A percentile compares a stretch with the other conserved stretches of the same genome.
Conservation (phyloP, 345 rosid species). For the Brassica carinata region DNA sequence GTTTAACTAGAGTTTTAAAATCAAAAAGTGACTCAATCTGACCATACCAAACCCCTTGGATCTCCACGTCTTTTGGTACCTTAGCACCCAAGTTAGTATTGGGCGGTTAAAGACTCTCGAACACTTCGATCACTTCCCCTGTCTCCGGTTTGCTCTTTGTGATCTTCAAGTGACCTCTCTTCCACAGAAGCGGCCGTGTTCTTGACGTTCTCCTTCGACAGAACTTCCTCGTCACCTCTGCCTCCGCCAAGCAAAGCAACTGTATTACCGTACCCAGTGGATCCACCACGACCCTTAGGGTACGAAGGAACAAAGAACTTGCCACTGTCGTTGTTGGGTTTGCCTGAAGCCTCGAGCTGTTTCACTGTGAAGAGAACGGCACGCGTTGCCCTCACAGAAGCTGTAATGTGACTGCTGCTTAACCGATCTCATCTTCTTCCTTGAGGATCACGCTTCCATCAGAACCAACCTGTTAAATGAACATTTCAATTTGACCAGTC, state of each 20-base stretch:
- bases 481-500: background rate
- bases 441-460: constrained; percentile 72
- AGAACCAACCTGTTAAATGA: constrained; percentile 35
- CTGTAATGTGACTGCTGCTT: constrained; percentile 85
- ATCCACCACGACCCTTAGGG: constrained; percentile 56
- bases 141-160: constrained; percentile 75
- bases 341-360: constrained; percentile 83
- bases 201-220: constrained; percentile 74
- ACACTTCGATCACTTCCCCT: constrained; percentile 86
- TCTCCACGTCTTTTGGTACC: constrained; percentile 86
- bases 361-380: constrained; percentile 89
- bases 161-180: constrained; percentile 73
- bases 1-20: background rate
- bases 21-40: constrained; percentile 56
- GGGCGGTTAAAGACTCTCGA: constrained; percentile 91
- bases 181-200: constrained; percentile 56
- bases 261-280: constrained; percentile 81
- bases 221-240: constrained; percentile 92
- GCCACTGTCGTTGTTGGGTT: constrained; percentile 70
- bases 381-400: constrained; percentile 90
- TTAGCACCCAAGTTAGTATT: constrained; percentile 95
- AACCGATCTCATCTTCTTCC: constrained; percentile 93
- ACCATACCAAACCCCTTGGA: constrained; percentile 91
- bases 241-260: constrained; percentile 92
- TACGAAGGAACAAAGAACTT: constrained; percentile 42